Base-by-base conservation (phyloP, 345 rosid genomes). In the Populus nigra region DNA sequence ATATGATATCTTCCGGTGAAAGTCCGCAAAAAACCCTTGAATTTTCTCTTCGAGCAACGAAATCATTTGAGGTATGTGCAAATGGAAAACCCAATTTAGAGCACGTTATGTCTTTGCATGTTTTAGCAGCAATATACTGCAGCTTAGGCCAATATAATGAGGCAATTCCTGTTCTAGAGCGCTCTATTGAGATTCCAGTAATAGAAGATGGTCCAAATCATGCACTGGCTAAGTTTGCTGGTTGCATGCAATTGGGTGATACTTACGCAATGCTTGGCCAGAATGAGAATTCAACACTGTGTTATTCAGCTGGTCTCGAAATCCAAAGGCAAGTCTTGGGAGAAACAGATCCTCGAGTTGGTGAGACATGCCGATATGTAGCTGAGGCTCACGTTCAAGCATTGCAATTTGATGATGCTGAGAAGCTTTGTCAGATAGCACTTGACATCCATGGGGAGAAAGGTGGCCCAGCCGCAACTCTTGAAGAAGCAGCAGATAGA, bases 241-340 rank as follows among this genome's bases (percentile, higher is more conserved):
- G 99, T 41, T 95, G 98, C 73, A 95, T 95, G 99, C 99, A 93
- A 80, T 87, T 95, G 36, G 99, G 99, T 65, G 99, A 95, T 77
- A 84, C 94, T 45, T 92, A 95, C 49, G 92, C 90, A 59, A 81
- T 89, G 84, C 80, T 95, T 81, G 98, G 98, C 62, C 98, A 95
- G 79, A 81, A 86, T 36, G 99, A 95, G 81, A 93, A 92, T 75
- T 90, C 99, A 7, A 84, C 92, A 22, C 80, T 93, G 73, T 88
- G 87, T 43, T 95, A 95, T 69, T 87, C 94, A 1, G 94, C 98
- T 6, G 98, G 99, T 68, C 77, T 95, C 82, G 98, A 95, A 91
- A 92, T 95, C 0, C 98, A 95, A 78, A 91, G 84, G 83, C 99
- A 93, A 84, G 92, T 85, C 57, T 82, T 95, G 80, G 98, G 99